Conservation (phyloP, 805 yeast genomes). For the Ogataea angusta region DNA sequence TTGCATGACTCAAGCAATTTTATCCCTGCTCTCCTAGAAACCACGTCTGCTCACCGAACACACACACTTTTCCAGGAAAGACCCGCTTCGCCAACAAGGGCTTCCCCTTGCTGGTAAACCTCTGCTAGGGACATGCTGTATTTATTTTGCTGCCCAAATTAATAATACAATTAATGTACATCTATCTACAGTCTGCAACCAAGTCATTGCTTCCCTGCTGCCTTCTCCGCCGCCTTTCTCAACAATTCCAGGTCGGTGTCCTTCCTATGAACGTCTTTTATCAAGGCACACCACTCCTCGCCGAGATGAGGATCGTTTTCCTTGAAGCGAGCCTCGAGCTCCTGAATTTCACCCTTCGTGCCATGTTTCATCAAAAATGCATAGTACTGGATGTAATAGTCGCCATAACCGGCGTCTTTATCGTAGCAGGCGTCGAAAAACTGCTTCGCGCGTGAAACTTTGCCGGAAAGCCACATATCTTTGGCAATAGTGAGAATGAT, state of each 20-base stretch:
- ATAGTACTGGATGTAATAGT: conserved; percentile 68
- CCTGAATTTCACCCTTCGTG: conserved; percentile 34
- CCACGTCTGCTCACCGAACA: too few species aligned
- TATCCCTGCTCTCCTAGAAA: too few species aligned
- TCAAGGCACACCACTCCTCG: conserved; percentile 49
- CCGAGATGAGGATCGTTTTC: conserved; percentile 61
- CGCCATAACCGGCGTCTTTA: conserved; percentile 63
- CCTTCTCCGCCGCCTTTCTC: conserved; percentile 12
- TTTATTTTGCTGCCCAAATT: too few species aligned
- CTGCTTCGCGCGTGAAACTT: conserved; percentile 56
- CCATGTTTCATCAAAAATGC: conserved; percentile 42
- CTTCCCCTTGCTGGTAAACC: too few species aligned
- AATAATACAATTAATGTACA: too few species aligned
- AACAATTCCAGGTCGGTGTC: conserved; percentile 20
- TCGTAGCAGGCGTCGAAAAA: conserved; percentile 68
- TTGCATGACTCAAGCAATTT: too few species aligned
- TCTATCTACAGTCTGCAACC: too few species aligned
- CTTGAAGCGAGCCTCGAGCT: conserved; percentile 35
- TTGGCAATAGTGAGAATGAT: conserved; percentile 65
- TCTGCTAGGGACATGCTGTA: too few species aligned
- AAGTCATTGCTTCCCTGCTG: neutral
- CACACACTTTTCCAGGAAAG: too few species aligned
- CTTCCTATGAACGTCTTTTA: conserved; percentile 39
- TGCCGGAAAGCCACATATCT: conserved; percentile 64
- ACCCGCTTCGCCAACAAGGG: too few species aligned